These are phyloP conservation scores for Isabelozyma heimii DNA, from an alignment of 805 yeast species.

Conservation along the genomic window DNA sequence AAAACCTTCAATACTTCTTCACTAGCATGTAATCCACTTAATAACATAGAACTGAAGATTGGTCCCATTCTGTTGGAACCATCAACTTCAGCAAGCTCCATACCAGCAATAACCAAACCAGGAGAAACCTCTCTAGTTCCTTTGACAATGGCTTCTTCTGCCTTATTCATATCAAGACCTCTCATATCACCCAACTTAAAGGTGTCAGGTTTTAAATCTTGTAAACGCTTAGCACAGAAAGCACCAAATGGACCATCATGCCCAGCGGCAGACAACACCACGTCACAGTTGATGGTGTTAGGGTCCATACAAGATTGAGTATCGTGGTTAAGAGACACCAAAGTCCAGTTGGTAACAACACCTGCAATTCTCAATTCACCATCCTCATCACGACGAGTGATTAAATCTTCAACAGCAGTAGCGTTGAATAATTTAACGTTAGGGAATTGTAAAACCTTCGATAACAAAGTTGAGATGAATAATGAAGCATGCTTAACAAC, in stretches of 20 bases:
- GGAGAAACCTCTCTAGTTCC: conserved; percentile 64
- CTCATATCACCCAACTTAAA: conserved; percentile 63
- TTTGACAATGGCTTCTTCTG: conserved; percentile 74
- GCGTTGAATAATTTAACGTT: conserved; percentile 78
- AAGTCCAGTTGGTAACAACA: conserved; percentile 81
- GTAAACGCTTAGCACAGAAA: conserved; percentile 65
- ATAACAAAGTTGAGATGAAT: conserved; percentile 67
- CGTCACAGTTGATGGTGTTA: conserved; percentile 64
- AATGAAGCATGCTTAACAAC: conserved; percentile 80
- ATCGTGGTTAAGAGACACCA: conserved; percentile 72
- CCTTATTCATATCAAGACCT: conserved; percentile 74
- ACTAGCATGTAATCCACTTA: conserved; percentile 78
- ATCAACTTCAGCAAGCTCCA: conserved; percentile 77
- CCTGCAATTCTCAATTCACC: conserved; percentile 70
- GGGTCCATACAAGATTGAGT: conserved; percentile 83
- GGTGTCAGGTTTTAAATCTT: conserved; percentile 18
- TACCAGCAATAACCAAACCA: conserved; percentile 68
- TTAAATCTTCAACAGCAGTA: conserved; percentile 76
- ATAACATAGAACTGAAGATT: conserved; percentile 78
- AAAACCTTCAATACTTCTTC: conserved; percentile 44
- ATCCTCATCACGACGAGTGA: conserved; percentile 62
- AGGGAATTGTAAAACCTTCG: conserved; percentile 68
- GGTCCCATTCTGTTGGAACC: conserved; percentile 85
- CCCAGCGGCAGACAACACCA: conserved; percentile 72
- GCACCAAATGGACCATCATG: conserved; percentile 87